phyloP scores from a whole-genome alignment of 1,284 basidiomycete species.

The Xerocomus amazonicus region DNA sequence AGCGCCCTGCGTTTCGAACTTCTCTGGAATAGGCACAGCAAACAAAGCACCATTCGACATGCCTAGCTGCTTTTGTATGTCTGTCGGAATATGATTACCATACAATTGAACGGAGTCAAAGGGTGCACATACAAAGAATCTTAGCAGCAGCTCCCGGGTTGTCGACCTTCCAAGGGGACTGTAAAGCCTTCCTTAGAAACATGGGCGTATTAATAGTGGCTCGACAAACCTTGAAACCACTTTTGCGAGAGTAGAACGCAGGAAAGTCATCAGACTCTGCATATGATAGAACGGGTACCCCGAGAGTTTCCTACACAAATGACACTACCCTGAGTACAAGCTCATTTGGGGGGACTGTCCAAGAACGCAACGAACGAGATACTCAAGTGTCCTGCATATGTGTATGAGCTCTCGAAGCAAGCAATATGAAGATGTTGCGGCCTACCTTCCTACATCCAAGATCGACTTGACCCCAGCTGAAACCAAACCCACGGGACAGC shows the following conservation, averaged over 20 bases:
- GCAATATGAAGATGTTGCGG: background rate
- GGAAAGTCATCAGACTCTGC: slow-evolving; percentile 80
- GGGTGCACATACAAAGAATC: slow-evolving; percentile 57
- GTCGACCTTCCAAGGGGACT: slow-evolving; percentile 70
- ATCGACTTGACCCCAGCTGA: slow-evolving; percentile 97
- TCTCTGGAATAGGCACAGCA: slow-evolving; percentile 86
- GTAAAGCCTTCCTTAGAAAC: slow-evolving; percentile 11
- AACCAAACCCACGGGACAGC: slow-evolving; percentile 85
- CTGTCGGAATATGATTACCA: slow-evolving; percentile 36
- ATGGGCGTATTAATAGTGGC: background rate
- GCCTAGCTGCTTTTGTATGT: slow-evolving; percentile 57
- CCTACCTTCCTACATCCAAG: slow-evolving; percentile 81
- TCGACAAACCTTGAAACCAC: slow-evolving; percentile 65
- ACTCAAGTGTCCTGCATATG: slow-evolving; percentile 78
- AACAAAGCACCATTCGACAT: slow-evolving; percentile 77
- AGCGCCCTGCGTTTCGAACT: slow-evolving; percentile 66
- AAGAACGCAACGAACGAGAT: slow-evolving; percentile 55
- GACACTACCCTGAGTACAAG: background rate
- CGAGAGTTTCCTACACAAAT: slow-evolving; percentile 85
- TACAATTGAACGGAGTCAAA: background rate
- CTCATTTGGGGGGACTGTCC: background rate
- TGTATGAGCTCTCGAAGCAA: slow-evolving; percentile 9
- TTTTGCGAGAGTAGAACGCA: slow-evolving; percentile 87
- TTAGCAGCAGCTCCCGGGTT: slow-evolving; percentile 63
- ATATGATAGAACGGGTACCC: slow-evolving; percentile 88